Percentiles rank a stretch among this genome's conserved stretches.
These are phyloP conservation scores for Tuber aestivum DNA, from an alignment of 495 filamentous ascomycete genomes.

Conservation along the genomic window DNA sequence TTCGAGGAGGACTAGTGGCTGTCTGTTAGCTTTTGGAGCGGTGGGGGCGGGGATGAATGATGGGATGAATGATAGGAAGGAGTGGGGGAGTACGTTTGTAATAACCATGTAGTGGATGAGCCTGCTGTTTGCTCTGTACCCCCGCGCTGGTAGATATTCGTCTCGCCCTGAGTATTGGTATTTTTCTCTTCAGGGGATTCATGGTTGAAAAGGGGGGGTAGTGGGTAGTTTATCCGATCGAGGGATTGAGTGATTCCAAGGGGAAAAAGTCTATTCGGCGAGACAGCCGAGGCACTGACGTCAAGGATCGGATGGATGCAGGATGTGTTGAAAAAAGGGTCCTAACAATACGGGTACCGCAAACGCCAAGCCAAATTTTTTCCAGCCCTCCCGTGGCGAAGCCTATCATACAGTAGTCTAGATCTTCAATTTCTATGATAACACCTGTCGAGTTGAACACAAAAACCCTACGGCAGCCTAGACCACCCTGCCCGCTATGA, in stretches of 20 bases:
- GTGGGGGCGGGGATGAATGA: not conserved
- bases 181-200: not conserved
- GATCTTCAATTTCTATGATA: not conserved
- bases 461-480: not conserved
- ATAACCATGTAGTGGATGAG: conserved; percentile 33
- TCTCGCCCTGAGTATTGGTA: not conserved
- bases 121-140: conserved; percentile 18
- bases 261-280: not conserved
- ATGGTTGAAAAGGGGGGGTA: not conserved
- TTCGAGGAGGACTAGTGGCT: conserved; percentile 25
- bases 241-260: not conserved
- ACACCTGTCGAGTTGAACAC: not conserved
- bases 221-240: not conserved
- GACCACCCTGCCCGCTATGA: not conserved
- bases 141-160: not conserved
- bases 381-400: not conserved
- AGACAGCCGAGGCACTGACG: not conserved
- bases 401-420: not conserved
- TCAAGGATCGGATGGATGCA: not conserved
- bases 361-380: not conserved
- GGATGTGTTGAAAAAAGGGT: not conserved
- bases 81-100: conserved; percentile 21
- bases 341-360: not conserved
- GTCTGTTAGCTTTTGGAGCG: not conserved
- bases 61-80: not conserved